These are phyloP conservation scores for Phytophthora nicotianae DNA, from an alignment of 352 stramenopile species.

Conservation along the genomic window DNA sequence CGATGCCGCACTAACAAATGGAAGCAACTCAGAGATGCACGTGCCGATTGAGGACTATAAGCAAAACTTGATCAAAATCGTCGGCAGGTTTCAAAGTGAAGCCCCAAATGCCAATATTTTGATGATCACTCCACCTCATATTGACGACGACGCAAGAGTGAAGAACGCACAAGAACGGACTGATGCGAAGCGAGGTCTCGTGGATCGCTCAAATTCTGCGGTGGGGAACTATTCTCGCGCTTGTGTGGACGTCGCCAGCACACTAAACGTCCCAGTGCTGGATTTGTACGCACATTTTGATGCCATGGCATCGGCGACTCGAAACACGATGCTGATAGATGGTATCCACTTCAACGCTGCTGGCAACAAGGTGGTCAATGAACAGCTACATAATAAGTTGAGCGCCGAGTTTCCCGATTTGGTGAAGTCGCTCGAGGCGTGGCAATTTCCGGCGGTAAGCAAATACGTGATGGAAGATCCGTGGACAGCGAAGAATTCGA, in stretches of 20 bases:
- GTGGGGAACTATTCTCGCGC: constrained; percentile 35
- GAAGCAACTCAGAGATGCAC: constrained; percentile 16
- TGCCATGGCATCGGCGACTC: constrained; percentile 17
- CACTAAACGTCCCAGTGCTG: constrained; percentile 33
- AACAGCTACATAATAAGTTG: constrained; percentile 18
- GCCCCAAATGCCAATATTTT: constrained; percentile 33
- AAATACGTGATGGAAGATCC: not conserved
- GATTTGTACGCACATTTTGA: constrained; percentile 53
- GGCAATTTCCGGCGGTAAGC: constrained; percentile 22
- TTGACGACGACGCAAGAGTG: constrained; percentile 31
- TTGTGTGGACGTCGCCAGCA: constrained; percentile 39
- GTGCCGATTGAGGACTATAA: constrained; percentile 22
- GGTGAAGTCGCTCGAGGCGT: constrained; percentile 6
- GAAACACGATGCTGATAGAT: constrained; percentile 44
- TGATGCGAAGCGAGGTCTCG: constrained; percentile 9
- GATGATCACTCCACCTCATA: constrained; percentile 47
- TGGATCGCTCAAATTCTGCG: constrained; percentile 19
- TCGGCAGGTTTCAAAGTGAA: constrained; percentile 2
- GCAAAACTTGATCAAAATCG: constrained; percentile 16
- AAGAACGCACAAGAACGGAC: constrained; percentile 15
- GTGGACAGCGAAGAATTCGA: not conserved
- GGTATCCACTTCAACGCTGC: constrained; percentile 52
- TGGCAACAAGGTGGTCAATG: constrained; percentile 46
- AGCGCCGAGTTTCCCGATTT: constrained; percentile 15
- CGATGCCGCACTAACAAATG: constrained; percentile 14